A percentile compares a stretch with the other conserved stretches of the same genome.
These are phyloP conservation scores for Nitzschia sp. DNA, from an alignment of 108 stramenopile genomes.

Conservation along the genomic window DNA sequence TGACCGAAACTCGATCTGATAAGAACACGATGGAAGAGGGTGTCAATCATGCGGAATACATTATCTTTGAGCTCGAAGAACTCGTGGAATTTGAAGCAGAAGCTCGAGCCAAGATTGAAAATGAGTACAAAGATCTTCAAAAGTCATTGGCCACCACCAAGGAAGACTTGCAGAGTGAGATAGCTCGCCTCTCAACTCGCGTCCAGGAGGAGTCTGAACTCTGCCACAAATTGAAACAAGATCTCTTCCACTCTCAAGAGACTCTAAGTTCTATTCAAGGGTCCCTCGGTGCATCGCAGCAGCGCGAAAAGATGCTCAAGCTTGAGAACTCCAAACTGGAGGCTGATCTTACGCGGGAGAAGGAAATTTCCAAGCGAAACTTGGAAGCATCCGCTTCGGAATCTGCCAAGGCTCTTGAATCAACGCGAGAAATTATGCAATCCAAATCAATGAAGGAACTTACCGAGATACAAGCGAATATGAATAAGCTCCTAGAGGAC, in stretches of 20 bases:
- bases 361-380: conserved; percentile 5
- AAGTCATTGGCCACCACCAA: conserved; percentile 2
- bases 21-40: conserved; percentile 8
- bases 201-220: conserved; percentile 22
- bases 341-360: conserved; percentile 17
- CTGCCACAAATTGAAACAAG: conserved; percentile 25
- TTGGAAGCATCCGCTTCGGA: conserved; percentile 24
- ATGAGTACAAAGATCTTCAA: background rate
- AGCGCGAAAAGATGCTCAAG: conserved; percentile 40
- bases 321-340: conserved; percentile 31
- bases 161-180: conserved; percentile 14
- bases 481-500: conserved; percentile 57
- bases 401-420: conserved; percentile 31
- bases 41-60: conserved; percentile 7
- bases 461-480: conserved; percentile 39
- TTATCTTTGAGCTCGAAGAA: conserved; percentile 19
- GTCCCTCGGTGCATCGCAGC: conserved; percentile 34
- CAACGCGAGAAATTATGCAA: conserved; percentile 34
- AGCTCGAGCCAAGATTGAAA: conserved; percentile 1
- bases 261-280: conserved; percentile 14
- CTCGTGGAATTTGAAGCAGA: conserved; percentile 10
- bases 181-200: conserved; percentile 4
- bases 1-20: conserved; percentile 1
- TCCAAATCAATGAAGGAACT: conserved; percentile 42
- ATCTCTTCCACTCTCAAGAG: conserved; percentile 13